Conservation (phyloP, 768 basidiomycete species). For the Tulasnella sp. region DNA sequence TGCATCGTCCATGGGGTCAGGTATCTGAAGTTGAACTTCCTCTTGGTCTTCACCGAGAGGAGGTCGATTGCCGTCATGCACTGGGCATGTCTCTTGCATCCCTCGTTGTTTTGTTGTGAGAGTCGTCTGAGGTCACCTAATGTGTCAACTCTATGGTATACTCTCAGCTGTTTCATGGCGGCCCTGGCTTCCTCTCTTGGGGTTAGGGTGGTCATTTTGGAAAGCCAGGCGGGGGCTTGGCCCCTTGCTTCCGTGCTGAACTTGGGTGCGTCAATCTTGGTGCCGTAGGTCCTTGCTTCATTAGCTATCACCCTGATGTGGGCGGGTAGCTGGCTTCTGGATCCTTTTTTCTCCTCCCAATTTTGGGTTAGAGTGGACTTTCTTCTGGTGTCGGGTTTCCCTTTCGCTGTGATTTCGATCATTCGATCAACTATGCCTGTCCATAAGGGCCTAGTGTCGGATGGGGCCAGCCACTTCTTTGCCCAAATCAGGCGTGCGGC, state of each 20-base stretch:
- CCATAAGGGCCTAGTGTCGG: background rate
- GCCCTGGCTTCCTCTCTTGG: too few species aligned
- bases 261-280: background rate
- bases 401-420: background rate
- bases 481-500: background rate
- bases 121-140: too few species aligned
- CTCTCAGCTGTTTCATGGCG: background rate
- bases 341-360: background rate
- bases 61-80: too few species aligned
- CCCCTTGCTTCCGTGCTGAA: background rate
- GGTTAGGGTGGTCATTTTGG: background rate
- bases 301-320: background rate
- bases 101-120: too few species aligned
- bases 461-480: background rate
- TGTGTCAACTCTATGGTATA: too few species aligned
- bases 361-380: background rate
- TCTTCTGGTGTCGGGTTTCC: background rate
- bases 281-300: background rate
- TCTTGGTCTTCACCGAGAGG: too few species aligned
- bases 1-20: background rate
- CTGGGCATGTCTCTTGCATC: too few species aligned
- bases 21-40: too few species aligned
- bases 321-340: background rate
- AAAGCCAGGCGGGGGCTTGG: conserved; percentile 4
- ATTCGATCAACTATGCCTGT: background rate